Evolutionary conservation across 2,329 filamentous ascomycete species (phyloP).

Genomic region (Colletotrichum sp.): DNA sequence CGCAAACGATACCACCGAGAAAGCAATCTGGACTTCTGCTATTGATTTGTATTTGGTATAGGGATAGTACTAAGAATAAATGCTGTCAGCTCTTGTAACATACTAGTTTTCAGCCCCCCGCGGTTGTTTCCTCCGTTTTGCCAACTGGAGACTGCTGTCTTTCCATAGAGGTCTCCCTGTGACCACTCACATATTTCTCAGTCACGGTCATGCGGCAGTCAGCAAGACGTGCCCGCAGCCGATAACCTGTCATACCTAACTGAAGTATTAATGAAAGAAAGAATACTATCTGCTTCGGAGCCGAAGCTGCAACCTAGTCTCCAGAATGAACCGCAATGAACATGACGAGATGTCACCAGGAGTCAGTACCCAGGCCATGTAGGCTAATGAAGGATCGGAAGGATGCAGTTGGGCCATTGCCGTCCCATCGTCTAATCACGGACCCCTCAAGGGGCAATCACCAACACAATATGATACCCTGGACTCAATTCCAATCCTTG

Average conservation of each 20-base stretch:
- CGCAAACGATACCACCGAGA: not conserved
- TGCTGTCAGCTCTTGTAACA: too few relatives aligned
- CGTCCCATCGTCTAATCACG: not conserved
- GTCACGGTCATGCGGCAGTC: too few relatives aligned
- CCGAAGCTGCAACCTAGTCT: rapidly evolving
- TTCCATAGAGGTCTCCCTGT: too few relatives aligned
- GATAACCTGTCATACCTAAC: too few relatives aligned
- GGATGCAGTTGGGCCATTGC: not conserved
- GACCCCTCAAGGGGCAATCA: not conserved
- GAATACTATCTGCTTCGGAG: not conserved
- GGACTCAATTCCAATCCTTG: not conserved
- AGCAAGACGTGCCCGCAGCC: too few relatives aligned
- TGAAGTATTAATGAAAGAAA: too few relatives aligned
- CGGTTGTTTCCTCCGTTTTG: rapidly evolving
- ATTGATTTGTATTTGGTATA: not conserved
- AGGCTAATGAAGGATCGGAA: not conserved
- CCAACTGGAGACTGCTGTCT: rapidly evolving
- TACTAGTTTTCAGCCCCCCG: too few relatives aligned
- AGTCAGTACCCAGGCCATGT: not conserved
- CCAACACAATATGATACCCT: not conserved
- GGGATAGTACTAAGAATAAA: rapidly evolving
- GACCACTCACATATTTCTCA: too few relatives aligned
- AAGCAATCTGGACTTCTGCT: not conserved
- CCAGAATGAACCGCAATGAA: not conserved
- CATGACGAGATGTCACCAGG: not conserved